Base-by-base conservation (phyloP, 1,139 yeast species). In the Citeromyces hawaiiensis region DNA sequence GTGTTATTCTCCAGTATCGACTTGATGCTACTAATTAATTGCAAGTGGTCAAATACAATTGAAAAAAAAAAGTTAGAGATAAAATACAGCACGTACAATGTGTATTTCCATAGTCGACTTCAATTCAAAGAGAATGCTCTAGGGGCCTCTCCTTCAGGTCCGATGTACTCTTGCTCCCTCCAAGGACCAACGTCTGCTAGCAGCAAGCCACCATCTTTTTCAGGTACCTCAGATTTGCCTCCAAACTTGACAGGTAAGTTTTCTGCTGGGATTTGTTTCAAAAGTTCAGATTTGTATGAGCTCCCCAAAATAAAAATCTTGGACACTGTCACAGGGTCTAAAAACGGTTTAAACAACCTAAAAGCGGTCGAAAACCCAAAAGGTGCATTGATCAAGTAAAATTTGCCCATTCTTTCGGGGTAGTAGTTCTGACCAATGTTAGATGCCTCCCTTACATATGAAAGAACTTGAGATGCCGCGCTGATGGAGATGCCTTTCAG, bases 401-500 rank as follows among this genome's bases (percentile, higher is more conserved):
- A 91, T 63, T 86, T 87, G 54, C 98, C 97, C 97, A 91, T 88
- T 64, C 98, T 82, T 68, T 91, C 98, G n/a, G 98, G 98, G 60
- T 91, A 91, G 63, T 83, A 91, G 67, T 91, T 86, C 66, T 91
- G 98, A 46, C 97, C 96, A 55, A 91, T 86, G 52, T 72, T 67
- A 16, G 96, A 83, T 21, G 98, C 96, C 61, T 87, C 96, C 57
- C 80, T 76, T 42, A 91, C 94, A 61, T 88, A 91, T 19, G 81
- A 70, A 51, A 87, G 70, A 38, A 91, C 98, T 58, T 81, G 85
- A 47, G 81, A 76, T 33, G 95, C 95, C 39, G 93, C 66, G 29
- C 81, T 66, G 46, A 91, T 67, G 21, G 96, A 85, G 44, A 91
- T 87, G 18, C 97, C 97, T 66, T 91, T 91, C 58, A 91, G 72